Percentiles rank a stretch among this genome's conserved stretches.
Evolutionary conservation across 2,329 filamentous ascomycete species (phyloP).

Genomic region (Fusarium sororula): DNA sequence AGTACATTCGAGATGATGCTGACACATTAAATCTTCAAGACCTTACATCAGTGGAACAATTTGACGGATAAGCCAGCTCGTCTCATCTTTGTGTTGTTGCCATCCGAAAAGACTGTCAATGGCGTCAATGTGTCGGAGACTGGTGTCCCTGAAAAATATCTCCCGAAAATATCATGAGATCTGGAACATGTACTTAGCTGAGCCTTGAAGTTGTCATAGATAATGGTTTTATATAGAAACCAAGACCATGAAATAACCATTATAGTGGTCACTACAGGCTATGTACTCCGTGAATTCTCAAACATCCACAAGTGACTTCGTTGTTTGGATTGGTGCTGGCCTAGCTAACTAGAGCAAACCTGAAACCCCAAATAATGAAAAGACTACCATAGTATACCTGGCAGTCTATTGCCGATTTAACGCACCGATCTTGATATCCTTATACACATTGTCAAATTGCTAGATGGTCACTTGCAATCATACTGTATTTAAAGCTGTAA

Average conservation of each 20-base stretch:
- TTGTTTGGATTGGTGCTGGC: no score
- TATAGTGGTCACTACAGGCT: accelerated
- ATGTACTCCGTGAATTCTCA: no score
- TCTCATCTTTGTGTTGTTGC: neutral
- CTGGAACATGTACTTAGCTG: neutral
- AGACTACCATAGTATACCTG: no score
- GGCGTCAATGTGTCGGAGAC: neutral
- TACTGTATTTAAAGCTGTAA: no score
- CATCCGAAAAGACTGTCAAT: neutral
- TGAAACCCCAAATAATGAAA: accelerated
- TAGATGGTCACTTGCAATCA: no score
- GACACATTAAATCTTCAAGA: neutral
- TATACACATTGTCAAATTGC: no score
- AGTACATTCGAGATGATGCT: neutral
- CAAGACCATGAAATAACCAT: neutral
- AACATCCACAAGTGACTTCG: no score
- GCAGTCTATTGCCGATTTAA: accelerated
- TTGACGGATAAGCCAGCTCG: neutral
- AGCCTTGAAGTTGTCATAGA: accelerated
- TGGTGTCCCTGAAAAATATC: neutral
- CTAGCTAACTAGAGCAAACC: accelerated
- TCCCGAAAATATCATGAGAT: neutral
- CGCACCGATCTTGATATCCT: no score
- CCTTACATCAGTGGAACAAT: neutral
- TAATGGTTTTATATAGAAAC: accelerated